Evolutionary conservation across 2,329 filamentous ascomycete species (phyloP).

Genomic region (Colletotrichum sp.): DNA sequence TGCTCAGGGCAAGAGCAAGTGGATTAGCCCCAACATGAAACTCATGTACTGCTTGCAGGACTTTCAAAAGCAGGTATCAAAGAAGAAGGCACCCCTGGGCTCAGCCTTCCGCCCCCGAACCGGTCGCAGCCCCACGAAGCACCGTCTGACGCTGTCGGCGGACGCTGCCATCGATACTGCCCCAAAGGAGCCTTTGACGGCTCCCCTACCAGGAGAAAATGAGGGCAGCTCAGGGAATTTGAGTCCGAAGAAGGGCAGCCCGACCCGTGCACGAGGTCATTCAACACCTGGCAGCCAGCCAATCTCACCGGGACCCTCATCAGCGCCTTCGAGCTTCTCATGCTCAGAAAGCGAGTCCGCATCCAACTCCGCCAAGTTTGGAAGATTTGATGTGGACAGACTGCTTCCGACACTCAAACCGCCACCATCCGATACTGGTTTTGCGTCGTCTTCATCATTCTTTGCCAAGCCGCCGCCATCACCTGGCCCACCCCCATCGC

Average conservation of each 20-base stretch:
- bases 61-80: constrained; percentile 70
- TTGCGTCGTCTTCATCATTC: constrained; percentile 29
- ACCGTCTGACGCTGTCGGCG: constrained; percentile 64
- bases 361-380: constrained; percentile 39
- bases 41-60: constrained; percentile 89
- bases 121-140: constrained; percentile 63
- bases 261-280: constrained; percentile 54
- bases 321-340: constrained; percentile 67
- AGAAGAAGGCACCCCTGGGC: constrained; percentile 49
- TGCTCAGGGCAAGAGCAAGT: constrained; percentile 80
- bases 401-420: constrained; percentile 41
- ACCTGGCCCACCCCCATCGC: constrained; percentile 51
- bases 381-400: constrained; percentile 43
- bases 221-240: constrained; percentile 44
- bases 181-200: constrained; percentile 64
- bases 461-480: constrained; percentile 46
- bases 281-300: constrained; percentile 56
- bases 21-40: constrained; percentile 93
- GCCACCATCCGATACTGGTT: constrained; percentile 32
- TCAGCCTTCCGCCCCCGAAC: constrained; percentile 54
- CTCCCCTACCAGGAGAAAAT: constrained; percentile 58
- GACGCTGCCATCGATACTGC: constrained; percentile 56
- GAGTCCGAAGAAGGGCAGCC: constrained; percentile 45
- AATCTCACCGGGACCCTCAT: constrained; percentile 68
- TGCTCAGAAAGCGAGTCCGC: constrained; percentile 60